Base-by-base conservation (phyloP, 495 filamentous ascomycete species). In the Daldinia childiae region DNA sequence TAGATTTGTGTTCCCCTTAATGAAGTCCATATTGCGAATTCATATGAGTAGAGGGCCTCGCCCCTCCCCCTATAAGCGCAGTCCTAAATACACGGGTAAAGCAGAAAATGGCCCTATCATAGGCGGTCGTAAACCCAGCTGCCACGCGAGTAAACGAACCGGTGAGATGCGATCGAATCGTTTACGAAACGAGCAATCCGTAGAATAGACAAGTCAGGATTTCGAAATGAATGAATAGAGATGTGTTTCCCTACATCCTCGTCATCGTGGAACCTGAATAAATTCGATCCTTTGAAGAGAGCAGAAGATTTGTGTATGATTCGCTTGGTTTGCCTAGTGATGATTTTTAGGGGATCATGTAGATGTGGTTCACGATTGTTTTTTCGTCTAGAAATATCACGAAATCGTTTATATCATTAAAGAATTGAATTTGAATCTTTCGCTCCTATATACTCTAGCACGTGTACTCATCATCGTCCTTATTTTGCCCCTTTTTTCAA, bases 1-100 rank as follows among this genome's bases (percentile, higher is more conserved):
- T 66, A 65, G 62, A 73, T 54, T 51, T 55, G 27, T 61, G 66
- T 15, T 62, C 34, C 50, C 56, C 61, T 73, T 73, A 73, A 73
- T 73, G 71, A 73, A 73, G 69, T 56, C 48, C 66, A 73, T 66
- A 69, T 73, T 73, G 45, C 66, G 36, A 73, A 68, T 73, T 73
- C 66, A 69, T 73, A 73, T 73, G 62, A 73, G 62, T 54, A 69
- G 57, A 73, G 66, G 71, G 62, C 65, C 71, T 69, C 66, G 65
- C 60, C 65, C 70, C 71, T 57, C 60, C 65, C 70, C 71, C 62
- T 66, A 66, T 62, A 62, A 62, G 17, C 57, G 27, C 27, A 29
- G 39, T 63, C 62, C 45, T 68, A 52, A 39, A 32, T 2, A 50
- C 45, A 58, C 60, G 71, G 71, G 36, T 65, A 73, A 69, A 68